These are phyloP conservation scores for Saccharomycopsis phalli DNA, from an alignment of 1,139 yeast species.

Conservation along the genomic window DNA sequence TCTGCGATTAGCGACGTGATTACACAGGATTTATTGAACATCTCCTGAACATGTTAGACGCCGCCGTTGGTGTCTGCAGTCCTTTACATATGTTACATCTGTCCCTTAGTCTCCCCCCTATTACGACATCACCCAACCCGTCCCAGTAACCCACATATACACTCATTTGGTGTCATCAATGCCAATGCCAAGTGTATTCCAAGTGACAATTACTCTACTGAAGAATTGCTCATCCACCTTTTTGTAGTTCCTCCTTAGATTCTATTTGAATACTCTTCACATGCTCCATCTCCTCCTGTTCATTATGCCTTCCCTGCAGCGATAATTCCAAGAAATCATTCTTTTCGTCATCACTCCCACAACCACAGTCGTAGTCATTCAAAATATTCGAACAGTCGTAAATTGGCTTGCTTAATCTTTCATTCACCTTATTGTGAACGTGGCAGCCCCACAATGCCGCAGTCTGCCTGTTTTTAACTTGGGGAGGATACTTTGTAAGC, in stretches of 20 bases:
- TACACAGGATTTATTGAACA: too few relatives aligned
- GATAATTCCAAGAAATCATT: slow-evolving; percentile 20
- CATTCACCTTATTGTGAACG: slow-evolving; percentile 83
- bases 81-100: too few relatives aligned
- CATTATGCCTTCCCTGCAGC: slow-evolving; percentile 25
- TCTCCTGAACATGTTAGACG: too few relatives aligned
- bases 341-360: slow-evolving; percentile 62
- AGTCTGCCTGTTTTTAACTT: slow-evolving; percentile 60
- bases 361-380: slow-evolving; percentile 94
- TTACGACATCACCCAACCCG: too few relatives aligned
- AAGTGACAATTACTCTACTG: too few relatives aligned
- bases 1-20: too few relatives aligned
- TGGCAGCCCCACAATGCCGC: slow-evolving; percentile 97
- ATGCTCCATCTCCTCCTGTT: slow-evolving; percentile 34
- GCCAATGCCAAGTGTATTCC: too few relatives aligned
- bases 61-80: too few relatives aligned
- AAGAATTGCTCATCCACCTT: slow-evolving; percentile 32
- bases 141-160: too few relatives aligned
- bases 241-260: slow-evolving; percentile 33
- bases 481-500: slow-evolving; percentile 73
- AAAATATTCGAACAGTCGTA: slow-evolving; percentile 80
- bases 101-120: too few relatives aligned
- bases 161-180: too few relatives aligned
- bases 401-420: slow-evolving; percentile 52
- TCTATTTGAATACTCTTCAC: slow-evolving; percentile 37